Conservation (phyloP, 106 monocot species). For the Gastrodia elata region DNA sequence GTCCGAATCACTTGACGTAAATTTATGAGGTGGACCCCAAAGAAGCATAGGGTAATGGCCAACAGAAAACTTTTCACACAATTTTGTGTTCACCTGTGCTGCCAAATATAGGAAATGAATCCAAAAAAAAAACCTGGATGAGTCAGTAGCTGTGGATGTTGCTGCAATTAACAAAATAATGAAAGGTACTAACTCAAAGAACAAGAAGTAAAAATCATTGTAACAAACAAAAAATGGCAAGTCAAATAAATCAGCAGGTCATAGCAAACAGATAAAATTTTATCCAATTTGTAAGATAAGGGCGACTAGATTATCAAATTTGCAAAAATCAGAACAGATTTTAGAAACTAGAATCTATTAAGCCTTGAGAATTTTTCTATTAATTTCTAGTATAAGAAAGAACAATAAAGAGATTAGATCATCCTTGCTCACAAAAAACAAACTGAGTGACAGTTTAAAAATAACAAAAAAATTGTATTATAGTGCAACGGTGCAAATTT, state of each 20-base stretch:
- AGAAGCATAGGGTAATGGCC: conserved; percentile 70
- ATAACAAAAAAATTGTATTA: too few species aligned
- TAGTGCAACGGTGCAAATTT: too few species aligned
- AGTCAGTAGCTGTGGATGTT: background rate
- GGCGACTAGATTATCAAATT: background rate
- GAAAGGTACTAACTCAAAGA: background rate
- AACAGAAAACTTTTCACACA: conserved; percentile 81
- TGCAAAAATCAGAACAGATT: background rate
- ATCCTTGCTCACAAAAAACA: too few species aligned
- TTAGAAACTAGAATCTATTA: too few species aligned
- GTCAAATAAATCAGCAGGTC: background rate
- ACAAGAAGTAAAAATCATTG: background rate
- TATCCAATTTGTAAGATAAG: background rate
- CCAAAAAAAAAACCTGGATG: background rate
- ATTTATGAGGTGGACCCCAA: conserved; percentile 74
- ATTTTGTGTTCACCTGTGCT: conserved; percentile 78
- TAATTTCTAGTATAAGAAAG: too few species aligned
- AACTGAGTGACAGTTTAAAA: too few species aligned
- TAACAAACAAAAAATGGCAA: background rate
- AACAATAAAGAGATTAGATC: too few species aligned
- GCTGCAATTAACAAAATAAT: background rate
- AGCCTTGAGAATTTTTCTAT: too few species aligned
- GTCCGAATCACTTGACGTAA: conserved; percentile 42
- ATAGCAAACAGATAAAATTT: background rate
- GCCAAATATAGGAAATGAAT: conserved; percentile 31